phyloP scores from a whole-genome alignment of 805 yeast genomes.

The Cyberlindnera lachancei region DNA sequence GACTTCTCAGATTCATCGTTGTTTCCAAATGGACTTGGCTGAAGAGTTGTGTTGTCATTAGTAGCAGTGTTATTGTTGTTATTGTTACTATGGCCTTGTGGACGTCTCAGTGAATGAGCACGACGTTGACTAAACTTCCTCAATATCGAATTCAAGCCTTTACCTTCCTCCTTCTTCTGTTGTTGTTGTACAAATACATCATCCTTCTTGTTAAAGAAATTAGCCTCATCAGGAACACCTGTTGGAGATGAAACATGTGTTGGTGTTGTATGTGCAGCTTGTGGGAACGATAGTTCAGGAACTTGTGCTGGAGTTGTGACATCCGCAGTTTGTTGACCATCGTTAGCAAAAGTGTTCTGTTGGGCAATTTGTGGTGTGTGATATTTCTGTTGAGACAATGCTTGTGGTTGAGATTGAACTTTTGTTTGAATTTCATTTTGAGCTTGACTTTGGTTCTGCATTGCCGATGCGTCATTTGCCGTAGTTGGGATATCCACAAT shows the following conservation, averaged over 20 bases:
- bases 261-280: constrained; percentile 44
- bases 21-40: too few species aligned
- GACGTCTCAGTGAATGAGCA: constrained; percentile 19
- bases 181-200: constrained; percentile 29
- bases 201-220: constrained; percentile 27
- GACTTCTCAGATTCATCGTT: too few species aligned
- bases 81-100: constrained; percentile 5
- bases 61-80: constrained; percentile 1
- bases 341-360: background rate
- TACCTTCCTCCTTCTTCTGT: constrained; percentile 24
- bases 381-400: constrained; percentile 7
- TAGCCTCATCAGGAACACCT: constrained; percentile 33
- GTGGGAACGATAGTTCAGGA: constrained; percentile 39
- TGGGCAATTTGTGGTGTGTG: background rate
- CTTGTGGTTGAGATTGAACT: too few species aligned
- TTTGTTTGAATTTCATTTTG: constrained; percentile 12
- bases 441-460: too few species aligned
- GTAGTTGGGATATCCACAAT: constrained; percentile 21
- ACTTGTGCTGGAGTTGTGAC: constrained; percentile 29
- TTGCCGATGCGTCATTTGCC: too few species aligned
- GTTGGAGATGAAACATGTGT: constrained; percentile 32
- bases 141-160: constrained; percentile 23
- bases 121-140: constrained; percentile 25
- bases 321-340: background rate
- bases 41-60: background rate